Evolutionary conservation across 768 basidiomycete genomes (phyloP).

Genomic region (Phanerochaete sordida): DNA sequence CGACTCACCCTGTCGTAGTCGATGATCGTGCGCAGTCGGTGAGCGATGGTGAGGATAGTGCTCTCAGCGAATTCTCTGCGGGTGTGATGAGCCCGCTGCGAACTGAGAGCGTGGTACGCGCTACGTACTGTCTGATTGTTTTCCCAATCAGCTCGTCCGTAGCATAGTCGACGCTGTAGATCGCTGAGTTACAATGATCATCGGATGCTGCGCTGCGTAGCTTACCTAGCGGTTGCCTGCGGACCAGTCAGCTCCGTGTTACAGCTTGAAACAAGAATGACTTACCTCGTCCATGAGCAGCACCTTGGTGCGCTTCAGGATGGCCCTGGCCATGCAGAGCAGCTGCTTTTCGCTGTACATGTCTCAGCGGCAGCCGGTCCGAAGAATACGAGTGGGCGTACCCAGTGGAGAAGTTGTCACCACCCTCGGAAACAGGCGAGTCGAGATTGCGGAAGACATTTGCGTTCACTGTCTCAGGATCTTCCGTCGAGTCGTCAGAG

Average conservation of each 20-base stretch:
- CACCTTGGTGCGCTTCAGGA: constrained; percentile 72
- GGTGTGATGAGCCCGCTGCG: constrained; percentile 19
- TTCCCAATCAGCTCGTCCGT: constrained; percentile 86
- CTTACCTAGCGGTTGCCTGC: constrained; percentile 66
- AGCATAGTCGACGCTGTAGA: constrained; percentile 68
- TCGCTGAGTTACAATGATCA: neutral
- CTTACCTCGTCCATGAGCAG: constrained; percentile 83
- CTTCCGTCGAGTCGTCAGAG: constrained; percentile 45
- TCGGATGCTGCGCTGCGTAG: neutral
- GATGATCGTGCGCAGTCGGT: constrained; percentile 74
- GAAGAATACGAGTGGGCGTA: constrained; percentile 28
- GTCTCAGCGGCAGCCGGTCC: constrained; percentile 14
- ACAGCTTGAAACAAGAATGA: no score
- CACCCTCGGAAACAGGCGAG: constrained; percentile 74
- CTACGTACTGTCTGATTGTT: constrained; percentile 77
- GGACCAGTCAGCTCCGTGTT: neutral
- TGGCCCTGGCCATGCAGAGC: constrained; percentile 87
- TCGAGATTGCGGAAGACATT: constrained; percentile 80
- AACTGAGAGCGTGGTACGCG: constrained; percentile 38
- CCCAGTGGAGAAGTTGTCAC: constrained; percentile 90
- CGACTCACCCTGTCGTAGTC: constrained; percentile 81
- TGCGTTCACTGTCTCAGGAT: constrained; percentile 49
- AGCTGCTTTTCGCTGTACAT: constrained; percentile 75
- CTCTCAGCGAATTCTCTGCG: constrained; percentile 72
- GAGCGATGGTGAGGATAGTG: constrained; percentile 82